phyloP scores from a whole-genome alignment of 192 early-diverging fungal species.

The Backusella sp. region DNA sequence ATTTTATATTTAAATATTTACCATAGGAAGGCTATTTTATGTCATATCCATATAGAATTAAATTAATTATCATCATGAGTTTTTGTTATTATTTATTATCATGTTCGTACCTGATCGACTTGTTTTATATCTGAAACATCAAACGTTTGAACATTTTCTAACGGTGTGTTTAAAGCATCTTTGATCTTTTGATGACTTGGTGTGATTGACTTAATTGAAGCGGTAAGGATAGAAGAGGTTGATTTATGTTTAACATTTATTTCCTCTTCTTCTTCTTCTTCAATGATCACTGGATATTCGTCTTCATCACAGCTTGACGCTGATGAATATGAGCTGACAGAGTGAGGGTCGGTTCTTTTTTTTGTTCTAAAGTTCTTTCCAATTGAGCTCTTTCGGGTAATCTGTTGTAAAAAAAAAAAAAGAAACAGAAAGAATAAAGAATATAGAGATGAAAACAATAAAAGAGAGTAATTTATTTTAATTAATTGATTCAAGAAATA shows the following conservation, averaged over 20 bases:
- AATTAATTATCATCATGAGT: not conserved
- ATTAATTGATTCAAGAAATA: not conserved
- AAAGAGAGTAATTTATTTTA: not conserved
- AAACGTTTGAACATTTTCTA: not conserved
- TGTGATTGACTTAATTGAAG: not conserved
- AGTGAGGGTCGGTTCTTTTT: not conserved
- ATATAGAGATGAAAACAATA: not conserved
- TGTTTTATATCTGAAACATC: not conserved
- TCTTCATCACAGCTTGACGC: not conserved
- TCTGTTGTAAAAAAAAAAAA: not conserved
- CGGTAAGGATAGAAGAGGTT: not conserved
- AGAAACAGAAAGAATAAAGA: not conserved
- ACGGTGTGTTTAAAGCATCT: not conserved
- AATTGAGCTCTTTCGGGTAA: constrained; percentile 1
- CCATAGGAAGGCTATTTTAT: not conserved
- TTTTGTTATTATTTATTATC: not conserved
- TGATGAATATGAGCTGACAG: not conserved
- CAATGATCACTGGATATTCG: not conserved
- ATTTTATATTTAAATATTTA: not conserved
- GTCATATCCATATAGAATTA: not conserved
- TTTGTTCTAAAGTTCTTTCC: constrained; percentile 1
- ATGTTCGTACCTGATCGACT: not conserved
- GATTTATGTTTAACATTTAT: not conserved
- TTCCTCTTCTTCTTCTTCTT: not conserved
- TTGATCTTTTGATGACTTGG: constrained; percentile 2